Evolutionary conservation across 2,329 filamentous ascomycete genomes (phyloP), one percentile per base, ranked within the genome.

Genomic region (Pestalotiopsis sp.): DNA sequence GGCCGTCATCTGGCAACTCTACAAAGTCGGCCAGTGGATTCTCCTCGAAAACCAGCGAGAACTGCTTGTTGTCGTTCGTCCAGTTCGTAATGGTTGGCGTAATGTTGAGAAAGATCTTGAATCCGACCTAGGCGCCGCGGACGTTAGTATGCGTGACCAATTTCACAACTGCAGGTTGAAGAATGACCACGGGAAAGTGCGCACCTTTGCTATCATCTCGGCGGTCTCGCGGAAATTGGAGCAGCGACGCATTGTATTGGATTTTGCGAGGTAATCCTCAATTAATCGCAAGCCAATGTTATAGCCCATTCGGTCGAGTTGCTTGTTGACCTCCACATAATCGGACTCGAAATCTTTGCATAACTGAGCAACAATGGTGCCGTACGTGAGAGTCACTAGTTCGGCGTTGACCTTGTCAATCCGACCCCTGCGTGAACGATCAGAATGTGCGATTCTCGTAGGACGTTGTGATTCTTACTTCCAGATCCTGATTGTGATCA

Each of bases 391-490:
- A 60, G 95, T 98, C 66, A 99, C 95, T 70, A 99, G 89, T 84
- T 99, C 96, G 72, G 96, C 94, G 82, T 98, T 98, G 84, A 98
- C 94, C 83, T 98, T 98, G 83, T 98, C 95, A 77, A 98, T 92
- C 77, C 94, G 92, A 70, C 93, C 97, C 84, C 95, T 98, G 80
- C 60, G 38, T 23, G 41, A 57, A 39, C 25, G 27, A 57, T 41
- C 36, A 60, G 52, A 25, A 49, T 41, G 13, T 61, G 27, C 31
- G 59, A 31, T 60, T 65, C 6, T 60, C 36, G 11, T 20, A 41
- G 20, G 27, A 14, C 41, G 60, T 14, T 17, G 57, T 17, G 56
- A 58, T 72, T 86, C 92, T 90, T 86, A 97, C 94, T 97, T 97
- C 94, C 94, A 97, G 75, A 97, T 93, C 80, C 94, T 97, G 77